Conservation (phyloP, 23 red algal species). For the Gracilaria gracilis region DNA sequence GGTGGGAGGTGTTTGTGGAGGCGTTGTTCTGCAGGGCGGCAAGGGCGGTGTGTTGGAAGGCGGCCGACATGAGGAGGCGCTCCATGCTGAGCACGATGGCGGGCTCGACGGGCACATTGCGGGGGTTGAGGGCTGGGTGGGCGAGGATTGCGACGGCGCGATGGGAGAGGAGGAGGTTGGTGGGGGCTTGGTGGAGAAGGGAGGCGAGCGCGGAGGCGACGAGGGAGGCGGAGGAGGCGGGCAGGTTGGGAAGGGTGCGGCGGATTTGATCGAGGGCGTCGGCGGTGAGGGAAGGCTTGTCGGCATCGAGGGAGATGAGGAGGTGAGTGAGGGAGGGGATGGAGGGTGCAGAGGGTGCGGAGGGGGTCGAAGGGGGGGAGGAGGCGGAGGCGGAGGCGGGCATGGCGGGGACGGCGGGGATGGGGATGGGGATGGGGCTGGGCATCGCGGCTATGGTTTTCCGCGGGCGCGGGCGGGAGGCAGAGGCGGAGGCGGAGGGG, state of each 20-base stretch:
- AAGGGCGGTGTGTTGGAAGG: slow-evolving; percentile 67
- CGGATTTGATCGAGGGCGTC: slow-evolving; percentile 52
- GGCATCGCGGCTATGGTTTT: no score
- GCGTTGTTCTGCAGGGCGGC: slow-evolving; percentile 69
- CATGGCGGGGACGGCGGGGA: slow-evolving; percentile 1
- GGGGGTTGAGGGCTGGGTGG: slow-evolving; percentile 49
- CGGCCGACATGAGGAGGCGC: slow-evolving; percentile 51
- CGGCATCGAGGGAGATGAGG: slow-evolving; percentile 40
- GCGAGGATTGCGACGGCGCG: slow-evolving; percentile 63
- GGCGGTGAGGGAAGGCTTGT: slow-evolving; percentile 22
- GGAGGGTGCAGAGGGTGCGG: slow-evolving; percentile 17
- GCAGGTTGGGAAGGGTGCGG: slow-evolving; percentile 37
- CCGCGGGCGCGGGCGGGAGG: background rate
- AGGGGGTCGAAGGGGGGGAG: background rate
- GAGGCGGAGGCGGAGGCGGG: background rate
- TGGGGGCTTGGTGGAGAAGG: slow-evolving; percentile 25
- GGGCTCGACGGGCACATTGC: slow-evolving; percentile 35
- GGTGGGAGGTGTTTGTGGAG: background rate
- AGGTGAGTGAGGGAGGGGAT: slow-evolving; percentile 34
- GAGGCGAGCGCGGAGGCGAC: slow-evolving; percentile 36
- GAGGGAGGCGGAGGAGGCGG: slow-evolving; percentile 35
- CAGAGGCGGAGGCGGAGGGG: background rate
- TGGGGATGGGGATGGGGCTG: background rate
- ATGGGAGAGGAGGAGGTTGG: slow-evolving; percentile 58
- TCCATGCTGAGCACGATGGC: slow-evolving; percentile 63